A percentile compares a stretch with the other conserved stretches of the same genome.
phyloP scores from a whole-genome alignment of 1,284 basidiomycete genomes.

The Coriolopsis trogii region DNA sequence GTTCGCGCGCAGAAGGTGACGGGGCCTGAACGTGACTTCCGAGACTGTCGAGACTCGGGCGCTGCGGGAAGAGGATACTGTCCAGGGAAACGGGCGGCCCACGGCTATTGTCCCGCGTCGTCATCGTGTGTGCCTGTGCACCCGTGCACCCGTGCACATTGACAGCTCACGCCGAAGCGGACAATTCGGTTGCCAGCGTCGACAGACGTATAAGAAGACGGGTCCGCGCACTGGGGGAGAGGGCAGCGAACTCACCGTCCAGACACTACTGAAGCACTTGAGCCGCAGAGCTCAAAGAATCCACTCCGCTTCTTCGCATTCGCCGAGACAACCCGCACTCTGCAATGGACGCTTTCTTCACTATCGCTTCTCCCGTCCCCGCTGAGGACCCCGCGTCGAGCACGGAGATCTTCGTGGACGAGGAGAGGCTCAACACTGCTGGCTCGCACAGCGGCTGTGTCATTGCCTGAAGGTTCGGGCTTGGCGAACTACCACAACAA shows the following conservation, averaged over 20 bases:
- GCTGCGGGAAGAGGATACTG: conserved; percentile 12
- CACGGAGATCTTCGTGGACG: conserved; percentile 19
- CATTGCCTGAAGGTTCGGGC: conserved; percentile 13
- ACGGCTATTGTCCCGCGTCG: conserved; percentile 20
- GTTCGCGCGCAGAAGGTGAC: conserved; percentile 3
- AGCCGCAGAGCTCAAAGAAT: conserved; percentile 6
- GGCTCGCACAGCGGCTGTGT: conserved; percentile 13
- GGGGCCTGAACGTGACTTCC: conserved; percentile 6
- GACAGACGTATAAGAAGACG: conserved; percentile 16
- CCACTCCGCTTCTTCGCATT: neutral
- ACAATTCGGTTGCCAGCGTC: conserved; percentile 3
- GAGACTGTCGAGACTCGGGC: conserved; percentile 7
- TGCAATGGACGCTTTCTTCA: conserved; percentile 25
- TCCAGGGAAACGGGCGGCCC: conserved; percentile 10
- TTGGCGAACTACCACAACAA: neutral
- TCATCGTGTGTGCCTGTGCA: conserved; percentile 17
- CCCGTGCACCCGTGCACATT: conserved; percentile 2
- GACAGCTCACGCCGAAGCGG: conserved; percentile 1
- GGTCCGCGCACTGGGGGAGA: neutral
- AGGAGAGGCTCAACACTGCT: conserved; percentile 8
- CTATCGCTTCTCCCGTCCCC: conserved; percentile 22
- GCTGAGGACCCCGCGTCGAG: conserved; percentile 15
- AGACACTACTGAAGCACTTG: conserved; percentile 7
- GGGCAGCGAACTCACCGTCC: conserved; percentile 14
- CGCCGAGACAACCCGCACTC: conserved; percentile 1